Evolutionary conservation across 495 filamentous ascomycete species (phyloP).

Genomic region (Hypoxylon perforatum): DNA sequence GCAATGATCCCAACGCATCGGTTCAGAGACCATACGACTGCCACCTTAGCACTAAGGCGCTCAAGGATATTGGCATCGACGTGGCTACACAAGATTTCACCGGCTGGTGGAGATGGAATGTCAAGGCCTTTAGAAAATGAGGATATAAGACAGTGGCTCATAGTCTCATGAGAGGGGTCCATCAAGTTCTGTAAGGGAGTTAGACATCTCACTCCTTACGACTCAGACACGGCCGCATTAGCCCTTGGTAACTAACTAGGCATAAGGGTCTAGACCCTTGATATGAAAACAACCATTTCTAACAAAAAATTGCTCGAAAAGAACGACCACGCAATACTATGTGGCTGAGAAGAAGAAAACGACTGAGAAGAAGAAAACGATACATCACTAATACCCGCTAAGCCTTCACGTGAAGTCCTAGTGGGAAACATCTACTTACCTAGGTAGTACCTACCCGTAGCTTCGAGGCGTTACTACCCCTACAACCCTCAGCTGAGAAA

Average conservation of each 20-base stretch:
- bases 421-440: too few species aligned
- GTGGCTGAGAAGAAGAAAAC: too few species aligned
- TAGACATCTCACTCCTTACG: neutral
- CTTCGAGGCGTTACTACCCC: too few species aligned
- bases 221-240: slow-evolving; percentile 20
- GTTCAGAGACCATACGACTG: slow-evolving; percentile 90
- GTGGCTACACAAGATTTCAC: slow-evolving; percentile 80
- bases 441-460: neutral
- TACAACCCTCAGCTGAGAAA: too few species aligned
- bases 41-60: slow-evolving; percentile 80
- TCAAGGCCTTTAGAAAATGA: slow-evolving; percentile 60
- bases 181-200: slow-evolving; percentile 22
- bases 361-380: too few species aligned
- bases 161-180: neutral
- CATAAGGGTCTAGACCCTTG: too few species aligned
- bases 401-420: too few species aligned
- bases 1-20: slow-evolving; percentile 77
- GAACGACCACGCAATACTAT: neutral
- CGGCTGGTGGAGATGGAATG: slow-evolving; percentile 79
- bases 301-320: too few species aligned
- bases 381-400: neutral
- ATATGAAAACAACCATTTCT: too few species aligned
- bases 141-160: slow-evolving; percentile 27
- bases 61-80: slow-evolving; percentile 81
- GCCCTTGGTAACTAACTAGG: too few species aligned